Base-by-base conservation (phyloP, 495 filamentous ascomycete species). In the Filosporella fistucella region DNA sequence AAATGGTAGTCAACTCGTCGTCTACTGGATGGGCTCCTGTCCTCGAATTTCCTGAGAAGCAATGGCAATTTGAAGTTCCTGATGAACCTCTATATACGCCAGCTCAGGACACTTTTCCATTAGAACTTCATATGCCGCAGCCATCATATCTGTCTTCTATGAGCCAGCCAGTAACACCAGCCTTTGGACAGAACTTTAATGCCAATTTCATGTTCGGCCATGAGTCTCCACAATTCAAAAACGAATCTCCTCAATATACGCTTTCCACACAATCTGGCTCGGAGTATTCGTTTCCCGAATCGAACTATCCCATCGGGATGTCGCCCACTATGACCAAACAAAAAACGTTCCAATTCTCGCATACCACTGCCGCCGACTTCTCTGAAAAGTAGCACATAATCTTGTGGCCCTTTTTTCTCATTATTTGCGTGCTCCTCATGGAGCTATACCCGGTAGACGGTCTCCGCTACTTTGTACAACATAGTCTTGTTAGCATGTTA, bases 81-180 rank as follows among this genome's bases (percentile, higher is more conserved):
- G 59, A 62, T 36, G 50, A 59, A 23, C 37, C 56, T 13, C 37
- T 62, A 1, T 57, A 55, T 32, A 62, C 59, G 10, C 59, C 59
- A 4, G 51, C 36, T 1, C 23, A 45, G 4, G 37, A 29, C 8
- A 42, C 46, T 14, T 48, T 51, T 22, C 37, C 45, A 3, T n/a
- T 40, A n/a, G 53, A 56, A 11, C 28, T 59, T 2, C 59, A 59
- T 1, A 59, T 59, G 56, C 53, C 55, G 2, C 49, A 54, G 14
- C 59, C 59, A 25, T 32, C 42, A 14, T 61, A 61, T 24, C 23
- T 61, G 1, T 34, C 47, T 7, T 51, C 45, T 21, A 28, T 54
- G 22, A 58, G 55, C 43, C 51, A 56, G 21, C 58, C 51, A 13
- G 47, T 49, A 4, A 56, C 58, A 6, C 58, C 58, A 10, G 58